Evolutionary conservation across 2,329 filamentous ascomycete genomes (phyloP), one percentile per base, ranked within the genome.

Genomic region (Trichophyton simii): DNA sequence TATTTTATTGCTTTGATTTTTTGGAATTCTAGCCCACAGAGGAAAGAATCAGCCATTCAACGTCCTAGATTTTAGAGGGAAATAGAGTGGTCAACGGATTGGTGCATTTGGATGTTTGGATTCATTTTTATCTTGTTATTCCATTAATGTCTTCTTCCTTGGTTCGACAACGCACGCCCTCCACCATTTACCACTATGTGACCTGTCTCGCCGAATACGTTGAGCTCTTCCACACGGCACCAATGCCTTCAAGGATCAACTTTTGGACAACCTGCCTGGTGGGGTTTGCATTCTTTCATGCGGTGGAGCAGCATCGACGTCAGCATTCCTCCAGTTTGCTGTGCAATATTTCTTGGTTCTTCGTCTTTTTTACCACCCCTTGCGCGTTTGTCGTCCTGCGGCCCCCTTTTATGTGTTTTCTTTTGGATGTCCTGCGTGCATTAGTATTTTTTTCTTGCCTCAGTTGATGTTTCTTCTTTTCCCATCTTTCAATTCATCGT

Each of bases 1-100:
- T 48, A 48, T 18, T 50, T 48, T 59, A 20, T 46, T 44, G 4
- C n/a, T 44, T 18, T 44, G 13, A n/a, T 44, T 44, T 46, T 59
- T 46, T 50, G 38, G n/a, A 28, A 54, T 48, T 55, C 25, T 61
- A 58, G 54, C 13, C 50, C 52, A 38, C 44, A 55, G 58, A 59
- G 34, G 58, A 59, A 63, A 57, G 55, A 55, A 61, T 63, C 59
- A 59, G 59, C 60, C 60, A 63, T 61, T 59, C 62, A 60, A 63
- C 58, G 62, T 59, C 59, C 59, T 63, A 63, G 62, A 63, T 54
- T 61, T 36, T 63, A 59, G 57, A 59, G 57, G 38, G 20, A 57
- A 57, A 59, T 63, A 61, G 60, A 63, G 50, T 44, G 60, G 60
- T 52, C 59, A 50, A 61, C 55, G 41, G 31, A 41, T 62, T 59